Conservation (phyloP, 2,329 filamentous ascomycete species). For the Exophiala bonariae region DNA sequence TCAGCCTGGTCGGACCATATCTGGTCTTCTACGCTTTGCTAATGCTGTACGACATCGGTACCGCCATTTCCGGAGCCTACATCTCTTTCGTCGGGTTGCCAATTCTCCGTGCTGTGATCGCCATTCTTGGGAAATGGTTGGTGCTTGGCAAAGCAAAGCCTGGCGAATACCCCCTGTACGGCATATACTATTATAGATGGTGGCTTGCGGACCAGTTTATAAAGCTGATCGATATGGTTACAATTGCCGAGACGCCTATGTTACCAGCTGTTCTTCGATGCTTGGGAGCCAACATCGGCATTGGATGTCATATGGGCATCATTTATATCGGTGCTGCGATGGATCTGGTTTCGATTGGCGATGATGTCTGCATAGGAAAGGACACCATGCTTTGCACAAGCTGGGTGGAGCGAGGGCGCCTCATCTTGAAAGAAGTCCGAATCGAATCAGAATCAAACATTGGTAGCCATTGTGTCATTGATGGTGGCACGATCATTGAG, state of each 20-base stretch:
- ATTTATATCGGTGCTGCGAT: neutral
- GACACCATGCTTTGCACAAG: slow-evolving; percentile 3
- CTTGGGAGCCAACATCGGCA: neutral
- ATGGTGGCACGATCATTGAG: slow-evolving; percentile 2
- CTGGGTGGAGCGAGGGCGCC: slow-evolving; percentile 5
- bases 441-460: slow-evolving; percentile 1
- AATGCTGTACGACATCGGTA: neutral
- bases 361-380: slow-evolving; percentile 2
- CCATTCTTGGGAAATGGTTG: neutral
- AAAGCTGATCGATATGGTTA: neutral
- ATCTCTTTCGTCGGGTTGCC: neutral
- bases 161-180: neutral
- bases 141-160: neutral
- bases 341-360: neutral
- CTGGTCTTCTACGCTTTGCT: slow-evolving; percentile 4
- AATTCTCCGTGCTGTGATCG: neutral
- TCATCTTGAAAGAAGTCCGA: slow-evolving; percentile 3
- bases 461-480: slow-evolving; percentile 2
- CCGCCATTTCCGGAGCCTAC: neutral
- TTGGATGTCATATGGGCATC: neutral
- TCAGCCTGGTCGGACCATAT: slow-evolving; percentile 7
- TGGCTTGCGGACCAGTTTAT: neutral
- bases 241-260: neutral
- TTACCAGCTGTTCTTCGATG: neutral
- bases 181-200: neutral